Base-by-base conservation (phyloP, 1,284 basidiomycete genomes). In the Leccinum fallax region DNA sequence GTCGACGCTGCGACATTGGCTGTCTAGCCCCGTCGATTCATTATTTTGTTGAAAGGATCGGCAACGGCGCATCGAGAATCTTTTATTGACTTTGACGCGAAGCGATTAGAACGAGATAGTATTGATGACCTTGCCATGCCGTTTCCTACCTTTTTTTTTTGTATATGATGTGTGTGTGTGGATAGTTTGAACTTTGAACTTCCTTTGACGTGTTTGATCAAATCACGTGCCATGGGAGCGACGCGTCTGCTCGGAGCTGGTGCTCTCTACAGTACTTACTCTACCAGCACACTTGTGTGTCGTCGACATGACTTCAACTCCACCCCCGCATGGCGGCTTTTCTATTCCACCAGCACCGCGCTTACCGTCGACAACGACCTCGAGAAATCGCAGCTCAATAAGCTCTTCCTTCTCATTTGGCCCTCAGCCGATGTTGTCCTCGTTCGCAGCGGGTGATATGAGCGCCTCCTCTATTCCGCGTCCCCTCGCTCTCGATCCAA, bases 341-440 rank as follows among this genome's bases (percentile, higher is more conserved):
- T 49, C 59, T 43, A 63, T 77, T 19, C 74, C 67, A 30, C 53
- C 61, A 59, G 65, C 65, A 40, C 67, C 74, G 24, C 73, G 69
- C 24, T 52, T 74, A 21, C 69, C 72, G 26, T 75, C 76, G 16
- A 59, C 74, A 10, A 54, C 65, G 48, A 65, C 69, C 7, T 74
- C 74, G 38, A 76, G 73, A 60, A 74, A 75, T 61, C 82, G 87
- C 55, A 81, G 81, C 57, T 92, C 90, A 8, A 83, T 93, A 49
- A 87, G 88, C 68, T 88, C 88, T 13, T 90, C 90, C 5, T 94
- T 93, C 78, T 93, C 92, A 1, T 90, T 92, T 69, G 90, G 87
- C 26, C 91, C 91, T 15, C 86, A 89, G 67, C 83, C 85, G 16
- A 81, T 92, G 24, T 81, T 90, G 38, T 85, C 89, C 71, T 88